Evolutionary conservation across 2,329 filamentous ascomycete genomes (phyloP).

Genomic region (Onygenales sp.): DNA sequence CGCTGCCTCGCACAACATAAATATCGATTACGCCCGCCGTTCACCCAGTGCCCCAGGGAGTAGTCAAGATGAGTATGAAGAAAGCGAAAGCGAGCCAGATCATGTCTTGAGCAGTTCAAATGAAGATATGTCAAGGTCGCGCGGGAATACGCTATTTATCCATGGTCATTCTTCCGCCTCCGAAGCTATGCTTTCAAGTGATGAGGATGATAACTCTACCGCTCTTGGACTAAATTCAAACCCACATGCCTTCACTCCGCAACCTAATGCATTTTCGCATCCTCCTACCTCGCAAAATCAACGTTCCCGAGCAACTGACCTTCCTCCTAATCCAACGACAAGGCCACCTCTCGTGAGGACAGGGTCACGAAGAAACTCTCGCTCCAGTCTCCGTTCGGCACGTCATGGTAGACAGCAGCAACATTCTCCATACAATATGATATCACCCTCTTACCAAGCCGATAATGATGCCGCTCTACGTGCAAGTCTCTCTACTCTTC

Average conservation of each 20-base stretch:
- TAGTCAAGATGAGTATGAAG: conserved; percentile 90
- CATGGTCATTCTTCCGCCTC: conserved; percentile 18
- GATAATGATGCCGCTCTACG: conserved; percentile 90
- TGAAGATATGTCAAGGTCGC: conserved; percentile 39
- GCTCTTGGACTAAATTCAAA: conserved; percentile 60
- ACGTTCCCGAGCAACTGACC: conserved; percentile 35
- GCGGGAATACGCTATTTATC: conserved; percentile 16
- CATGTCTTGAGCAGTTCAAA: conserved; percentile 56
- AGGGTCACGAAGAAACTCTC: conserved; percentile 30
- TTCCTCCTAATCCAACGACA: conserved; percentile 37
- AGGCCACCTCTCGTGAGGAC: conserved; percentile 26
- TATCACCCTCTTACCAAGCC: conserved; percentile 66
- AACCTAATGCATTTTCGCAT: conserved; percentile 87
- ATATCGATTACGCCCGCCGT: conserved; percentile 32
- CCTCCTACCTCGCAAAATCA: conserved; percentile 52
- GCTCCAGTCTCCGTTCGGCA: conserved; percentile 22
- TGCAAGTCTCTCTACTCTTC: conserved; percentile 84
- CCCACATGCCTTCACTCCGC: conserved; percentile 58
- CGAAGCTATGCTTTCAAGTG: conserved; percentile 28
- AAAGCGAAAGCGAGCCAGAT: conserved; percentile 86
- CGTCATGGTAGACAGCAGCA: conserved; percentile 36
- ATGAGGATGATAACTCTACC: conserved; percentile 69
- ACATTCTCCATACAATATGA: conserved; percentile 55
- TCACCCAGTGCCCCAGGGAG: conserved; percentile 47
- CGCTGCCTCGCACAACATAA: conserved; percentile 29